Evolutionary conservation across 2,329 filamentous ascomycete species (phyloP), one percentile per base, ranked within the genome.

Genomic region (Microcyclospora tardicrescens): DNA sequence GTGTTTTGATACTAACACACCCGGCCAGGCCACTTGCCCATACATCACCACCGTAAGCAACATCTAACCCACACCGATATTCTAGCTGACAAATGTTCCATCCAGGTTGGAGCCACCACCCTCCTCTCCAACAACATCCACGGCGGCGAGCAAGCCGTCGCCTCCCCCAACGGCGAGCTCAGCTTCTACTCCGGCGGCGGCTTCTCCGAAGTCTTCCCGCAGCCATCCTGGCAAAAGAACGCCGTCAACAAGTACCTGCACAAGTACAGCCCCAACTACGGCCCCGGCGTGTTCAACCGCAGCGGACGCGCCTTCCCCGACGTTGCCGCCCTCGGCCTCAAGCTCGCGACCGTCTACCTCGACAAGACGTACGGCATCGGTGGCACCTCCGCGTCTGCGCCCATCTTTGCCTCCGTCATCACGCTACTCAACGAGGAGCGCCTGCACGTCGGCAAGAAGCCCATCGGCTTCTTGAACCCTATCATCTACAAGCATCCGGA

Each of bases 21-120:
- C 5, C 31, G 33, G 13, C 29, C 34, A 13, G 15, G 62, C 60
- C 13, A 51, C 59, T 24, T 72, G 68, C 47, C 70, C 57, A 19
- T 72, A 65, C 45, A 55, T 72, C 10, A 71, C 67, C 0, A 61
- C 64, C 1, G 67, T 72, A 1, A 69, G 69, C n/a, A 61, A 58
- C 1, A 65, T 61, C 2, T 50, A 56, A 16, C 48, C 62, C 6
- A 13, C 61, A 53, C 19, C 19, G 8, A 5, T 5, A 4, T 4
- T 8, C 19, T 24, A 24, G 19, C 19, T 24, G 19, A 24, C 19
- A 24, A 24, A 24, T 24, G 19, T 24, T 8, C 8, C 8, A 4
- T 8, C 8, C 8, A n/a, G 47, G 60, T 65, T 9, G 65, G 65
- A 1, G 62, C 60, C 2, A 67, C 64, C 2, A 52, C 58, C 27